phyloP scores from a whole-genome alignment of 352 stramenopile species.

The Aphanomyces astaci region DNA sequence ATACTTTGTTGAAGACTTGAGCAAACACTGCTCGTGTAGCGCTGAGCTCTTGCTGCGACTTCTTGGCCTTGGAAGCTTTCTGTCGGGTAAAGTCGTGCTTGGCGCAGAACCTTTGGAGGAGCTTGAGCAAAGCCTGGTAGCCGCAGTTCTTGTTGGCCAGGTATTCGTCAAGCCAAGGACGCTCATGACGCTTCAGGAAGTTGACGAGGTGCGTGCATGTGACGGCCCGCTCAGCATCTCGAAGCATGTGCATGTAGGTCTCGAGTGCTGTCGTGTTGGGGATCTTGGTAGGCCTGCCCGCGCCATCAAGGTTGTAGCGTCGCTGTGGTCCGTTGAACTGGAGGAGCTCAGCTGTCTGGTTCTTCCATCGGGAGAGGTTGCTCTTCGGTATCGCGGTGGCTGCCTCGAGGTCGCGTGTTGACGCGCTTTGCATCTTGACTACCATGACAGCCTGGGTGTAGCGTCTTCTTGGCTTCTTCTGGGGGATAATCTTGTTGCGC shows the following conservation, averaged over 20 bases:
- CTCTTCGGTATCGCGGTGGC: not conserved
- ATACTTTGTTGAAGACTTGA: not conserved
- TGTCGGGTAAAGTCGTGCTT: not conserved
- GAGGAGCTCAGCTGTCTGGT: not conserved
- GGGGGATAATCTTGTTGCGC: not conserved
- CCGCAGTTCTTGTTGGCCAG: not conserved
- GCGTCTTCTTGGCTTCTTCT: not conserved
- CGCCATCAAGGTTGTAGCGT: not conserved
- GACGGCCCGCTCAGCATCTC: not conserved
- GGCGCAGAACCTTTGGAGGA: not conserved
- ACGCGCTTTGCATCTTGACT: not conserved
- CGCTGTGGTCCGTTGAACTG: not conserved
- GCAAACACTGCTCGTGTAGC: not conserved
- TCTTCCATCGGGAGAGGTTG: too few species aligned
- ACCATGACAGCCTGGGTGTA: not conserved
- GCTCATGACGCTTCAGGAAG: conserved; percentile 4
- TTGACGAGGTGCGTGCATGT: not conserved
- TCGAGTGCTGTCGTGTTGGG: not conserved
- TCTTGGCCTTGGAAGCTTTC: not conserved
- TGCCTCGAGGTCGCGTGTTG: not conserved
- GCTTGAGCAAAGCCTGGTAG: not conserved
- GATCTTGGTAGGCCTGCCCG: not conserved
- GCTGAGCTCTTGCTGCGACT: not conserved
- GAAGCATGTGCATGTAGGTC: too few species aligned
- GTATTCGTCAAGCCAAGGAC: conserved; percentile 2